Conservation (phyloP, 169 alveolate species). For the Blepharisma undulans region DNA sequence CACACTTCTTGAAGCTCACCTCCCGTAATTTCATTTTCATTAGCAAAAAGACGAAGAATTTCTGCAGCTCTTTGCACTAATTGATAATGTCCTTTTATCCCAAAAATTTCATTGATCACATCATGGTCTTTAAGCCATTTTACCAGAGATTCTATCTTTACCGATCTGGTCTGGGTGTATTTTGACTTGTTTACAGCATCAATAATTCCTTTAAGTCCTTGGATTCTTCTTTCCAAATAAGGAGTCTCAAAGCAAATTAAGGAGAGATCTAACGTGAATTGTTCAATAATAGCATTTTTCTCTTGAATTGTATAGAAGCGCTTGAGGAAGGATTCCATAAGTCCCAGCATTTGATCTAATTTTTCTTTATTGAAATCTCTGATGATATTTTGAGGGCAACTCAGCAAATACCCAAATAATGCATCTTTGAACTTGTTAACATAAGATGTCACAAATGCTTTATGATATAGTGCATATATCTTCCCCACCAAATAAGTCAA, state of each 20-base stretch:
- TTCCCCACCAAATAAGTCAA: conserved; percentile 47
- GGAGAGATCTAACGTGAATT: conserved; percentile 53
- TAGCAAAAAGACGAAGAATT: conserved; percentile 67
- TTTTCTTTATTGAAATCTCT: conserved; percentile 70
- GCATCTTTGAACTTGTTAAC: conserved; percentile 38
- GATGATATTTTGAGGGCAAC: conserved; percentile 50
- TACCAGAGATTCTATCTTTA: conserved; percentile 44
- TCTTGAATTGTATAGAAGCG: conserved; percentile 49
- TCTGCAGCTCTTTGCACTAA: conserved; percentile 75
- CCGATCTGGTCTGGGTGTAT: conserved; percentile 15
- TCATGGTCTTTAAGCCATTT: conserved; percentile 76
- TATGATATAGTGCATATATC: conserved; percentile 41
- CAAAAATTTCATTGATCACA: conserved; percentile 75
- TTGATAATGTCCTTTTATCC: conserved; percentile 73
- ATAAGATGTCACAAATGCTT: conserved; percentile 36
- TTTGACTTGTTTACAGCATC: conserved; percentile 46
- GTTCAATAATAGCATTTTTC: conserved; percentile 40
- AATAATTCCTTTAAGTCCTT: conserved; percentile 71
- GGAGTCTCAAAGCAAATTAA: conserved; percentile 60
- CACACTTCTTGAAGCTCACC: conserved; percentile 72
- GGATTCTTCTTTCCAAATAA: conserved; percentile 69
- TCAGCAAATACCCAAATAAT: conserved; percentile 48
- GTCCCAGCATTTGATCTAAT: conserved; percentile 51
- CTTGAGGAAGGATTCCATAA: conserved; percentile 45
- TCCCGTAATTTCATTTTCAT: conserved; percentile 62